Evolutionary conservation across 169 alveolate genomes (phyloP).

Genomic region (Babesia microti): DNA sequence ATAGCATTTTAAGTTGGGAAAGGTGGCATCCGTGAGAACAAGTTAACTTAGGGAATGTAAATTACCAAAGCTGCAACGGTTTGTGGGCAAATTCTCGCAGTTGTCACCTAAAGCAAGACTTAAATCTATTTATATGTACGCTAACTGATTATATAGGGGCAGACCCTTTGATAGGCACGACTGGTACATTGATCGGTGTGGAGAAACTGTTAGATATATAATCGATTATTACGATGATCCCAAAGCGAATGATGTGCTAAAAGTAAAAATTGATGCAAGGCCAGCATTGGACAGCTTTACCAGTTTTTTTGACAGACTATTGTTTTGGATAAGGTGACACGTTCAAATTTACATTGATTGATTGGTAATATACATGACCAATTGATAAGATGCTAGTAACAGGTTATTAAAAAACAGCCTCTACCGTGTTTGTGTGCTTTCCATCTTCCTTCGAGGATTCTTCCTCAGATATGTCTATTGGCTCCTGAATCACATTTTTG

Average conservation of each 20-base stretch:
- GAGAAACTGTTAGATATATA: constrained; percentile 62
- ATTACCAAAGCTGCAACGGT: constrained; percentile 54
- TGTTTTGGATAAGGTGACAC: no score
- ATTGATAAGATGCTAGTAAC: no score
- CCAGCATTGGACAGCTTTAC: constrained; percentile 61
- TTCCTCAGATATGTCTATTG: neutral
- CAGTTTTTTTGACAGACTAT: constrained; percentile 47
- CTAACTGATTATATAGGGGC: constrained; percentile 6
- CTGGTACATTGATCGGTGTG: constrained; percentile 69
- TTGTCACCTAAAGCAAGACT: constrained; percentile 49
- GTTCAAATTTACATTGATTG: no score
- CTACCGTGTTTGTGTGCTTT: neutral
- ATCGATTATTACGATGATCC: constrained; percentile 75
- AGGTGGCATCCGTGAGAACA: constrained; percentile 22
- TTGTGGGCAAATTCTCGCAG: constrained; percentile 61
- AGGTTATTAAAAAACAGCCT: no score
- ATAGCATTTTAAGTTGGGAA: constrained; percentile 62
- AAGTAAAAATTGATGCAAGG: constrained; percentile 59
- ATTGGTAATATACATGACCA: no score
- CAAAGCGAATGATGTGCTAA: constrained; percentile 37
- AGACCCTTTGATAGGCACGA: constrained; percentile 74
- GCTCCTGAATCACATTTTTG: constrained; percentile 4
- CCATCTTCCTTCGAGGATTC: neutral
- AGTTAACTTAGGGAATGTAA: neutral
- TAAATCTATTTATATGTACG: constrained; percentile 19